Evolutionary conservation across 2,329 filamentous ascomycete genomes (phyloP).

Genomic region (Fusarium euwallaceae): DNA sequence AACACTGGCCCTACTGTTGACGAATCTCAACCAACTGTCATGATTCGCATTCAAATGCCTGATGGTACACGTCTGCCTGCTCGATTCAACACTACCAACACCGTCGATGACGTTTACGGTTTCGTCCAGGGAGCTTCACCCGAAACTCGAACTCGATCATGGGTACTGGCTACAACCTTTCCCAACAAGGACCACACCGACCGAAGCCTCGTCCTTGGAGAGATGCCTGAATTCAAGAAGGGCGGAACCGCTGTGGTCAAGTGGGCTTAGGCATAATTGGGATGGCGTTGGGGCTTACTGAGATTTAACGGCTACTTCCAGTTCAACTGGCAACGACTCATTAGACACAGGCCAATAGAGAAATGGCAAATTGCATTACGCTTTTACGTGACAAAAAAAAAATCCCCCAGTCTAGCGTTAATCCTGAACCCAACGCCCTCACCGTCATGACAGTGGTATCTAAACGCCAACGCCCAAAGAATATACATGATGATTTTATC

Average conservation of each 20-base stretch:
- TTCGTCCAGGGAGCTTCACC: conserved; percentile 78
- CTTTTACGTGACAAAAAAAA: conserved; percentile 8
- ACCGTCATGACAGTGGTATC: conserved; percentile 42
- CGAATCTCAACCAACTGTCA: conserved; percentile 74
- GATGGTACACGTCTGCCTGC: conserved; percentile 83
- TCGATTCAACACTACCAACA: conserved; percentile 85
- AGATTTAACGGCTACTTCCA: conserved; percentile 16
- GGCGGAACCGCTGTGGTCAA: conserved; percentile 76
- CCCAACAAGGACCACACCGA: conserved; percentile 85
- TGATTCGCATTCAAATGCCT: conserved; percentile 81
- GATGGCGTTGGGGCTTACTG: conserved; percentile 38
- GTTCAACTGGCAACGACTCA: background rate
- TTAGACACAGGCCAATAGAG: conserved; percentile 19
- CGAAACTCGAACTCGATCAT: conserved; percentile 69
- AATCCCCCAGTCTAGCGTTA: background rate
- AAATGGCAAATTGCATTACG: conserved; percentile 3
- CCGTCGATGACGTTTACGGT: conserved; percentile 80
- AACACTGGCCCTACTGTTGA: conserved; percentile 63
- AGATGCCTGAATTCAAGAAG: conserved; percentile 74
- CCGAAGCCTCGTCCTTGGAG: conserved; percentile 68
- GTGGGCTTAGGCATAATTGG: conserved; percentile 54
- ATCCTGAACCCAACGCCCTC: conserved; percentile 29
- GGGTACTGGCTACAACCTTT: conserved; percentile 85
- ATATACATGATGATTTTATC: conserved; percentile 2
- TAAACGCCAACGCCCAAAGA: conserved; percentile 45